phyloP scores from a whole-genome alignment of 2,329 filamentous ascomycete genomes.

The Leptodontidium sp. region DNA sequence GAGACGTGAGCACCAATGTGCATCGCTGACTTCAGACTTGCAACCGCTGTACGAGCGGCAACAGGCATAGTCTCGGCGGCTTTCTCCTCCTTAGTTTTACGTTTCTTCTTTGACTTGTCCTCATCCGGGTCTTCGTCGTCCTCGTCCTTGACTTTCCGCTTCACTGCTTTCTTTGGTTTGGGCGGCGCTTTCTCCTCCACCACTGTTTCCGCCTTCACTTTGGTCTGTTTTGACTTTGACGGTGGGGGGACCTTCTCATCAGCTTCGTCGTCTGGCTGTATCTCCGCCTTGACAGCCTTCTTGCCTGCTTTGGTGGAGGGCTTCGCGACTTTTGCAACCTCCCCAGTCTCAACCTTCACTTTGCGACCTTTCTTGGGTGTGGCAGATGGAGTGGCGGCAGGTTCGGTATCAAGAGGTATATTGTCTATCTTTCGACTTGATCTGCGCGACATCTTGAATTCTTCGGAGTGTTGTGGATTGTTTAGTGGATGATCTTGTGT shows the following conservation, averaged over 20 bases:
- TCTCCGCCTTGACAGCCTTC: slow-evolving; percentile 28
- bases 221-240: slow-evolving; percentile 32
- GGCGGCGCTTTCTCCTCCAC: slow-evolving; percentile 27
- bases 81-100: slow-evolving; percentile 65
- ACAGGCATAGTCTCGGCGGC: slow-evolving; percentile 68
- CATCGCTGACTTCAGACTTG: slow-evolving; percentile 73
- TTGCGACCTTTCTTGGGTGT: slow-evolving; percentile 33
- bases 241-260: background rate
- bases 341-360: slow-evolving; percentile 31
- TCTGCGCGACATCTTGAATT: slow-evolving; percentile 42
- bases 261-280: slow-evolving; percentile 26
- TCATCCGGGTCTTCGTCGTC: slow-evolving; percentile 37
- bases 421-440: slow-evolving; percentile 35
- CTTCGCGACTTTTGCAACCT: slow-evolving; percentile 27
- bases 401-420: slow-evolving; percentile 16
- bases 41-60: slow-evolving; percentile 69
- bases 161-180: slow-evolving; percentile 38
- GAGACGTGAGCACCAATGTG: slow-evolving; percentile 94
- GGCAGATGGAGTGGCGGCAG: background rate
- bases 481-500: background rate
- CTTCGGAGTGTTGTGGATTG: slow-evolving; percentile 17
- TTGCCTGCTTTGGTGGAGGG: slow-evolving; percentile 26
- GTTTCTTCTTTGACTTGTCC: slow-evolving; percentile 50
- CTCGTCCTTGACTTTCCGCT: slow-evolving; percentile 43
- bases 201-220: slow-evolving; percentile 35